Evolutionary conservation across 1,139 yeast genomes (phyloP).

Genomic region (Candida anutae): DNA sequence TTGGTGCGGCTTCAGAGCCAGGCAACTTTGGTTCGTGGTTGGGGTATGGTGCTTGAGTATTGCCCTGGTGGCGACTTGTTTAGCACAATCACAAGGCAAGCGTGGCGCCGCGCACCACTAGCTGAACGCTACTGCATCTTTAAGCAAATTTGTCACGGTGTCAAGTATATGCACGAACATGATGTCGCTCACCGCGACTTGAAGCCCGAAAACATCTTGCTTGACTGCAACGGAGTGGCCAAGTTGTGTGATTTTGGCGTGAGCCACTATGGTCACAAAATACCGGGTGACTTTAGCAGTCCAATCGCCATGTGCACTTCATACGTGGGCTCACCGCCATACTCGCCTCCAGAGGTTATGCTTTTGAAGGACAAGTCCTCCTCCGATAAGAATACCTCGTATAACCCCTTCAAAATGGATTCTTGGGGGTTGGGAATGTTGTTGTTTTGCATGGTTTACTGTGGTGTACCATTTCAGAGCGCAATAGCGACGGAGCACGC

Average conservation of each 20-base stretch:
- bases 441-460: constrained; percentile 52
- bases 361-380: constrained; percentile 33
- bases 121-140: constrained; percentile 53
- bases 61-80: constrained; percentile 53
- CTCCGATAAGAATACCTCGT: constrained; percentile 38
- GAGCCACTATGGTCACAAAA: constrained; percentile 53
- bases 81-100: constrained; percentile 34
- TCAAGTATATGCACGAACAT: constrained; percentile 45
- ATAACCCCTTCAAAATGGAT: constrained; percentile 65
- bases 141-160: constrained; percentile 49
- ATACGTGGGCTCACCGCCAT: constrained; percentile 74
- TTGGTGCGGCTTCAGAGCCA: constrained; percentile 53
- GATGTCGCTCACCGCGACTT: constrained; percentile 60
- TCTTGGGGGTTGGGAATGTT: constrained; percentile 67
- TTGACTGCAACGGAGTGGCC: constrained; percentile 50
- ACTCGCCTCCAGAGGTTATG: constrained; percentile 73
- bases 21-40: constrained; percentile 50
- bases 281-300: constrained; percentile 44
- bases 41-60: constrained; percentile 69
- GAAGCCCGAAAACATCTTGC: constrained; percentile 57
- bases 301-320: constrained; percentile 38
- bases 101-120: constrained; percentile 39
- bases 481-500: constrained; percentile 46
- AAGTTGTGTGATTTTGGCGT: constrained; percentile 76
- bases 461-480: constrained; percentile 52